phyloP scores from a whole-genome alignment of 1,284 basidiomycete genomes.

The Mycena citricolor region DNA sequence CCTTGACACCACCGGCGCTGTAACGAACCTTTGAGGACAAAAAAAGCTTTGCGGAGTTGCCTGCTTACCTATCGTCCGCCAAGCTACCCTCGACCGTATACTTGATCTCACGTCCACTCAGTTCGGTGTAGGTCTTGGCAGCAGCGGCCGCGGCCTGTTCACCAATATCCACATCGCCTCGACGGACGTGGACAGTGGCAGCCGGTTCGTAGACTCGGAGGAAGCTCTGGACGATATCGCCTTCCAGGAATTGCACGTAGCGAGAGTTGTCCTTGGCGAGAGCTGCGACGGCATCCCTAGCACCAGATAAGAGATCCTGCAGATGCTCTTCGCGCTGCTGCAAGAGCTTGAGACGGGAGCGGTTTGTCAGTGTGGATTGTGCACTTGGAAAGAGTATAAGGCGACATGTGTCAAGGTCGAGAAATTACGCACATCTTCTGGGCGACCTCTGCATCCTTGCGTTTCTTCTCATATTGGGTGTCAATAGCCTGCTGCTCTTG shows the following conservation, averaged over 20 bases:
- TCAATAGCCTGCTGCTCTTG: constrained; percentile 93
- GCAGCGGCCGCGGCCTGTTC: constrained; percentile 66
- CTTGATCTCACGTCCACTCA: constrained; percentile 71
- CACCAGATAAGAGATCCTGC: constrained; percentile 82
- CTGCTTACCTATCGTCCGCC: constrained; percentile 67
- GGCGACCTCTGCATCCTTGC: constrained; percentile 86
- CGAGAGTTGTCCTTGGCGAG: constrained; percentile 71
- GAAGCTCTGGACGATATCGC: constrained; percentile 78
- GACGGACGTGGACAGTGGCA: constrained; percentile 62
- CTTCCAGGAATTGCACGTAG: constrained; percentile 79
- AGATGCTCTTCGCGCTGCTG: constrained; percentile 92
- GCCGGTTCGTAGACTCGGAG: constrained; percentile 71
- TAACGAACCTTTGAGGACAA: constrained; percentile 3
- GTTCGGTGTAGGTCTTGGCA: constrained; percentile 62
- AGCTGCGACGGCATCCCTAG: constrained; percentile 63
- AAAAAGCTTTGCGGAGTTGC: not conserved
- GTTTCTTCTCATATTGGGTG: constrained; percentile 90
- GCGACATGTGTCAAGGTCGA: not conserved
- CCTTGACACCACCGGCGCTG: constrained; percentile 83
- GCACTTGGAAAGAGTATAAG: constrained; percentile 51
- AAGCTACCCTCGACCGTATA: constrained; percentile 68
- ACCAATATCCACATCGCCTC: constrained; percentile 57
- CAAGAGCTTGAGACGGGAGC: constrained; percentile 88
- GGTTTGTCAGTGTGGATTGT: constrained; percentile 95
- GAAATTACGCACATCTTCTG: constrained; percentile 83